Evolutionary conservation across 805 yeast genomes (phyloP).

Genomic region (Nakazawaea holstii): DNA sequence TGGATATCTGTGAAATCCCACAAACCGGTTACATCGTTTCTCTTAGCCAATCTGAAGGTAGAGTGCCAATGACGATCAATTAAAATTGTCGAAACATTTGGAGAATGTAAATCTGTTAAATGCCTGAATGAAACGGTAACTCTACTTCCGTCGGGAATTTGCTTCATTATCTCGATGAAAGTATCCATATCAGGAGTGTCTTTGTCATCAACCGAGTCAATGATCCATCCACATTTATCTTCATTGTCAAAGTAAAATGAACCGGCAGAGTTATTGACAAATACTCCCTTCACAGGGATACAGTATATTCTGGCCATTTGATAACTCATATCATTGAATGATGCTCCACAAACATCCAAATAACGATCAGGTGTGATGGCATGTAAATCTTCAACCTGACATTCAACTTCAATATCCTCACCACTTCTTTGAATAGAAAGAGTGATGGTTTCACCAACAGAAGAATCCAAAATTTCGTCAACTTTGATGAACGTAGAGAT

Average conservation of each 20-base stretch:
- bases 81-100: slow-evolving; percentile 56
- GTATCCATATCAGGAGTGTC: slow-evolving; percentile 71
- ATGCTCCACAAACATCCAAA: slow-evolving; percentile 81
- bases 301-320: slow-evolving; percentile 85
- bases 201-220: slow-evolving; percentile 71
- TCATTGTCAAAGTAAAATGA: slow-evolving; percentile 58
- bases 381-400: slow-evolving; percentile 71
- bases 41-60: slow-evolving; percentile 59
- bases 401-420: slow-evolving; percentile 39
- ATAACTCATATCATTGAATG: slow-evolving; percentile 79
- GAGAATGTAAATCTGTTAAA: slow-evolving; percentile 74
- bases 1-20: slow-evolving; percentile 51
- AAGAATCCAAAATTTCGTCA: slow-evolving; percentile 76
- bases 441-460: slow-evolving; percentile 53
- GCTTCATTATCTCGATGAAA: slow-evolving; percentile 72
- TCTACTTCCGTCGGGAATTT: slow-evolving; percentile 69
- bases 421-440: slow-evolving; percentile 75
- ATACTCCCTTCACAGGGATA: slow-evolving; percentile 82
- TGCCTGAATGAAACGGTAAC: slow-evolving; percentile 72
- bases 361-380: slow-evolving; percentile 76
- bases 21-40: slow-evolving; percentile 51
- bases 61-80: slow-evolving; percentile 85
- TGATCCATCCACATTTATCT: slow-evolving; percentile 72
- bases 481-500: slow-evolving; percentile 71
- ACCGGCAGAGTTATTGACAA: slow-evolving; percentile 70